These are phyloP conservation scores for Kwoniella europaea DNA, from an alignment of 768 basidiomycete genomes.

Conservation along the genomic window DNA sequence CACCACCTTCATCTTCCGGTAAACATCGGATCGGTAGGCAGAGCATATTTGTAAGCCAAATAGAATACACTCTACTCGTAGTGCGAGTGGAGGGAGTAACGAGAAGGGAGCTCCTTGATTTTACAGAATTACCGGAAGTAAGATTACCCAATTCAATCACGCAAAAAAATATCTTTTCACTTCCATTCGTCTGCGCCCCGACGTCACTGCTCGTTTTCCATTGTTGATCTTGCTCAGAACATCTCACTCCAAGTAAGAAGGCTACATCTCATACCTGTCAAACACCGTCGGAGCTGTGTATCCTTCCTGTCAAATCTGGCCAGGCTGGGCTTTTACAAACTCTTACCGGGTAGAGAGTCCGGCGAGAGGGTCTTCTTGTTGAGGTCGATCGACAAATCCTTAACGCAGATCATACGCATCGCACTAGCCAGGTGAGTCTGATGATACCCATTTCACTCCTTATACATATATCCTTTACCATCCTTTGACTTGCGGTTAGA, in stretches of 20 bases:
- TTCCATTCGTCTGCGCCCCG: neutral
- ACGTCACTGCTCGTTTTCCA: neutral
- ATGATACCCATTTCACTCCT: neutral
- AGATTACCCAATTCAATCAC: neutral
- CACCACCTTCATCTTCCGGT: neutral
- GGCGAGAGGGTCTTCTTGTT: neutral
- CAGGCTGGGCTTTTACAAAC: too few relatives aligned
- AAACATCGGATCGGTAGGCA: neutral
- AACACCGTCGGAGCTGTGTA: too few relatives aligned
- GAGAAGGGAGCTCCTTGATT: neutral
- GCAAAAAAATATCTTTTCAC: neutral
- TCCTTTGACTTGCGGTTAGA: neutral
- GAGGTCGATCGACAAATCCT: neutral
- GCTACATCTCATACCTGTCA: too few relatives aligned
- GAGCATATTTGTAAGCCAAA: neutral
- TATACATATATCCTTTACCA: neutral
- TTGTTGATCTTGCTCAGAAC: too few relatives aligned
- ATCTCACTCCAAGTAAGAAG: too few relatives aligned
- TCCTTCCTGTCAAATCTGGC: too few relatives aligned
- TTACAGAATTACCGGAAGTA: neutral
- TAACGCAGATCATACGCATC: neutral
- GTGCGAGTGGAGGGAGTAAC: neutral
- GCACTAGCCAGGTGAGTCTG: neutral
- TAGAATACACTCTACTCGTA: too few relatives aligned
- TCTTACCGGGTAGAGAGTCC: too few relatives aligned